Evolutionary conservation across 257 asterid species (phyloP).

Genomic region (Ajuga chamaepitys): DNA sequence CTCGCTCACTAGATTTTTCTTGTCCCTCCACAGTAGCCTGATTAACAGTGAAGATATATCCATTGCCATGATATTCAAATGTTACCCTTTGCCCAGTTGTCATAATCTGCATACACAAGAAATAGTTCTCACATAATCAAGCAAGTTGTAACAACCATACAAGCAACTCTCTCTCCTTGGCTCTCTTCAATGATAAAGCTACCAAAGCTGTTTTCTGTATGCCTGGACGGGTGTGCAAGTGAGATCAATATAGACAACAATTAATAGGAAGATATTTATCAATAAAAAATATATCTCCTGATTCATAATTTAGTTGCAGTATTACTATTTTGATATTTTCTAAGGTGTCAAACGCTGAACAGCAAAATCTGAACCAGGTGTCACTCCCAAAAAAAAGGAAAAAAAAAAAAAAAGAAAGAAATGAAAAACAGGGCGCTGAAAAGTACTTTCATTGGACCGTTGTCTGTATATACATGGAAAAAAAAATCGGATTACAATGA

Average conservation of each 20-base stretch:
- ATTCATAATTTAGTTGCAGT: slow-evolving; percentile 1
- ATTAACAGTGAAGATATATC: slow-evolving; percentile 74
- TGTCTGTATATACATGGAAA: background rate
- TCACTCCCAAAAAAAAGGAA: background rate
- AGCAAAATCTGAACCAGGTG: background rate
- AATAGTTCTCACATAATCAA: background rate
- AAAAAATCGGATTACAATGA: background rate
- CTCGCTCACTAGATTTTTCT: slow-evolving; percentile 70
- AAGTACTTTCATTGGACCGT: background rate
- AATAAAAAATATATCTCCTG: background rate
- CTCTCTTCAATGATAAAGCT: background rate
- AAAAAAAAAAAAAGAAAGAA: too few species aligned
- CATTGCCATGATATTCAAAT: slow-evolving; percentile 84
- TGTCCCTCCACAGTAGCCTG: slow-evolving; percentile 76
- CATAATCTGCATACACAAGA: slow-evolving; percentile 56
- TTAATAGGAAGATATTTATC: background rate
- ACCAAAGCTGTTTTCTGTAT: background rate
- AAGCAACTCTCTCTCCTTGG: background rate
- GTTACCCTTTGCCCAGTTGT: slow-evolving; percentile 80
- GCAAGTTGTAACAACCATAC: background rate
- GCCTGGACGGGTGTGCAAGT: background rate
- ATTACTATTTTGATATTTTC: background rate
- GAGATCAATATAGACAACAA: slow-evolving; percentile 7
- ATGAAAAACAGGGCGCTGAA: background rate
- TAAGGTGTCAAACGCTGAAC: background rate